These are phyloP conservation scores for Apiospora phragmitis DNA, from an alignment of 2,329 filamentous ascomycete species.

Conservation along the genomic window DNA sequence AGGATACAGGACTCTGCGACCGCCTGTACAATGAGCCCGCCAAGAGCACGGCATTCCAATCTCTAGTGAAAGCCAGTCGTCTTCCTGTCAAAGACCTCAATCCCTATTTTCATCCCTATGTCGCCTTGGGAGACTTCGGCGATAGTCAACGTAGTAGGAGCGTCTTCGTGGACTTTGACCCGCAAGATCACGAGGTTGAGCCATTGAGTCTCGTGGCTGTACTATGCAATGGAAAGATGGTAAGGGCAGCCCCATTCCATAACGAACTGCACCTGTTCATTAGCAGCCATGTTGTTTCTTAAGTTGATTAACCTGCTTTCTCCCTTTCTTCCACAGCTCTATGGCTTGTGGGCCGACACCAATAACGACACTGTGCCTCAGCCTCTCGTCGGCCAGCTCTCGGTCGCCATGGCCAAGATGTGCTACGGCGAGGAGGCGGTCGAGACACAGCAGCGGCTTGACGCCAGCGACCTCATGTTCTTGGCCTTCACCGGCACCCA, in stretches of 20 bases:
- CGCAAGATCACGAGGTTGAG: conserved; percentile 41
- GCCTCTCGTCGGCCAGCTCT: background rate
- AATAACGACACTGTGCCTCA: background rate
- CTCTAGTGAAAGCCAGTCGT: conserved; percentile 36
- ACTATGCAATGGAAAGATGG: background rate
- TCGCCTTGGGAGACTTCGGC: conserved; percentile 54
- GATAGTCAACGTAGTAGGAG: conserved; percentile 14
- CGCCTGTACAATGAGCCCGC: conserved; percentile 36
- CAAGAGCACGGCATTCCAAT: conserved; percentile 42
- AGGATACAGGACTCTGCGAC: conserved; percentile 44
- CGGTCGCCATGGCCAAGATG: conserved; percentile 2
- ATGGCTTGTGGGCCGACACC: conserved; percentile 4
- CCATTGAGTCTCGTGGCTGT: conserved; percentile 56
- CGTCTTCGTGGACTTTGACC: conserved; percentile 41
- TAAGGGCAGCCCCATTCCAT: background rate
- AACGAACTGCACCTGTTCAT: background rate
- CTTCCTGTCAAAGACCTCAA: conserved; percentile 45
- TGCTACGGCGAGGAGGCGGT: background rate
- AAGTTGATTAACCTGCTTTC: background rate
- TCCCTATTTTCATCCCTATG: conserved; percentile 51
- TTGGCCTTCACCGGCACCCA: background rate
- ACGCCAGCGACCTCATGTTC: background rate
- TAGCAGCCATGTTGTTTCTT: background rate
- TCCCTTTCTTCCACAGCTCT: background rate
- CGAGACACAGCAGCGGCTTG: background rate